A percentile compares a stretch with the other conserved stretches of the same genome.
These are phyloP conservation scores for Jacaranda mimosifolia DNA, from an alignment of 257 asterid species.

Conservation along the genomic window DNA sequence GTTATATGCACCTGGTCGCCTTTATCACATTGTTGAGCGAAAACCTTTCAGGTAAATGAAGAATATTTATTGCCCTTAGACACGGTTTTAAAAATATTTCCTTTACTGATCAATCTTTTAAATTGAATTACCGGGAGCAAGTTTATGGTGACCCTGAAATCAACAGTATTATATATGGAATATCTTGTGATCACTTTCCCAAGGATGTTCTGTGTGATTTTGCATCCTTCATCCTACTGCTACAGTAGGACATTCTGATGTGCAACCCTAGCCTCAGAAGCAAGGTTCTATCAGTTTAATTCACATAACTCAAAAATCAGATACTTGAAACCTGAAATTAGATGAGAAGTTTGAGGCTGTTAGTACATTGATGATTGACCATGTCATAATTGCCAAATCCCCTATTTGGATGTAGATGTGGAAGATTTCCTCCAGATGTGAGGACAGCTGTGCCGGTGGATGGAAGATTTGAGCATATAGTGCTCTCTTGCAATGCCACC, in stretches of 20 bases:
- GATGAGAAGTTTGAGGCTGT: constrained; percentile 7
- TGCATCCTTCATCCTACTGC: no score
- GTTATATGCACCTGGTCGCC: constrained; percentile 89
- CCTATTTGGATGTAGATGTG: constrained; percentile 55
- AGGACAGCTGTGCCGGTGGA: constrained; percentile 93
- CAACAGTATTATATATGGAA: background rate
- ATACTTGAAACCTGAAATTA: background rate
- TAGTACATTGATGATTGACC: constrained; percentile 3
- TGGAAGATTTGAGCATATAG: constrained; percentile 95
- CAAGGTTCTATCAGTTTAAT: no score
- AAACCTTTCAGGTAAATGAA: constrained; percentile 71
- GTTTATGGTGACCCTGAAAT: background rate
- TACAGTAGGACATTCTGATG: no score
- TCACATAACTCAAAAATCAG: background rate
- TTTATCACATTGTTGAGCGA: constrained; percentile 88
- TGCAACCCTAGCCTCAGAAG: no score
- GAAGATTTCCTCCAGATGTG: constrained; percentile 88
- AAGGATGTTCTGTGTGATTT: background rate
- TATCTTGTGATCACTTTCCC: background rate
- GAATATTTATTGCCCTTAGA: constrained; percentile 14
- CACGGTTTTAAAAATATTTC: background rate
- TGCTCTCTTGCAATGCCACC: constrained; percentile 92
- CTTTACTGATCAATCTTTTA: background rate
- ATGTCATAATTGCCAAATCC: constrained; percentile 22
- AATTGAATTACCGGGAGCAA: background rate